Conservation (phyloP, 352 stramenopile genomes). For the Globisporangium nodosum region DNA sequence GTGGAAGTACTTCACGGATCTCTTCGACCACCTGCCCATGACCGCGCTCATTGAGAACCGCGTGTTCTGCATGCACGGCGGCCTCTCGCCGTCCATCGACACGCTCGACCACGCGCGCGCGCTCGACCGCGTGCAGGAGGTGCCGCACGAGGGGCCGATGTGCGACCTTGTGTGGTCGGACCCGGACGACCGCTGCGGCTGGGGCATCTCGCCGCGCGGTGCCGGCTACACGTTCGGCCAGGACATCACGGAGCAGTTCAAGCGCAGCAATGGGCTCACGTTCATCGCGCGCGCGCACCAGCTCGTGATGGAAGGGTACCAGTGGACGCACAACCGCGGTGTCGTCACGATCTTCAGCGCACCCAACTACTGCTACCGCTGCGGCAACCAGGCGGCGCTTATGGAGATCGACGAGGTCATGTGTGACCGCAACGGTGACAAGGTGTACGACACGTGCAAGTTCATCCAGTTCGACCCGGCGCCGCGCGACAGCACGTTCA, state of each 20-base stretch:
- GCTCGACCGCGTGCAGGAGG: conserved; percentile 83
- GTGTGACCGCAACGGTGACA: conserved; percentile 79
- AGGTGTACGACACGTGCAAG: conserved; percentile 91
- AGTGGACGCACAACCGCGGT: conserved; percentile 90
- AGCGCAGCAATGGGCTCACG: conserved; percentile 83
- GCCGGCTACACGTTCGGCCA: conserved; percentile 86
- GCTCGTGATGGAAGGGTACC: conserved; percentile 93
- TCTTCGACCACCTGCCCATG: conserved; percentile 87
- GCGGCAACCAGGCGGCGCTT: conserved; percentile 94
- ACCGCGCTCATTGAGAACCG: conserved; percentile 86
- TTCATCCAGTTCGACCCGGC: conserved; percentile 91
- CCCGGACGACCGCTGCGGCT: conserved; percentile 82
- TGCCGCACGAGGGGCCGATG: conserved; percentile 85
- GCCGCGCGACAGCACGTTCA: conserved; percentile 88
- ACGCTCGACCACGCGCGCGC: conserved; percentile 82
- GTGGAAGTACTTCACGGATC: conserved; percentile 89
- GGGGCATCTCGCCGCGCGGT: conserved; percentile 82
- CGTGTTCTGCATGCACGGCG: conserved; percentile 89
- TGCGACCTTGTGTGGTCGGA: conserved; percentile 88
- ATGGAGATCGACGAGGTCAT: conserved; percentile 94
- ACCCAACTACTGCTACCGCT: conserved; percentile 95
- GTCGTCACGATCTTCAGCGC: conserved; percentile 92
- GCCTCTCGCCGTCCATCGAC: conserved; percentile 84
- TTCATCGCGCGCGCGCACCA: conserved; percentile 87
- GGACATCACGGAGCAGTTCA: conserved; percentile 89